A percentile compares a stretch with the other conserved stretches of the same genome.
Conservation (phyloP, 176 grass and related monocot genomes). For the Carex kokanica region DNA sequence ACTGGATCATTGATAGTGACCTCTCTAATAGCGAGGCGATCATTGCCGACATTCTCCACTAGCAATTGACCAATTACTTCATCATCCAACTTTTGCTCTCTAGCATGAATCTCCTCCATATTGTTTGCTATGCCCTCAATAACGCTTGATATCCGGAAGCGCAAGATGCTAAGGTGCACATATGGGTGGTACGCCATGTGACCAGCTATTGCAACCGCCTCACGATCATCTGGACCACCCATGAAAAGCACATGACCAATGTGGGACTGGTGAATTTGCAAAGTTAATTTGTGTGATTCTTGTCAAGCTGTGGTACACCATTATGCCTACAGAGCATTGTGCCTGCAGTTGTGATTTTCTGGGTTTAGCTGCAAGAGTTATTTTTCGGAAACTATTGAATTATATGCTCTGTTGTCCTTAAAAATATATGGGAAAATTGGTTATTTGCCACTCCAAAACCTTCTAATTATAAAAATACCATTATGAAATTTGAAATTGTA, state of each 20-base stretch:
- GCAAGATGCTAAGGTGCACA: background rate
- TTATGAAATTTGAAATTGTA: too few species aligned
- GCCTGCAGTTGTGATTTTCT: background rate
- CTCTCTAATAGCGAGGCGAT: conserved; percentile 20
- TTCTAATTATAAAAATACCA: too few species aligned
- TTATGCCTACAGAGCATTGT: conserved; percentile 30
- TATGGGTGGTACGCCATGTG: conserved; percentile 21
- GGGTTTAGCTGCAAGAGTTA: background rate
- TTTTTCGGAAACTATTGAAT: background rate
- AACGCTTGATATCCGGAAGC: background rate
- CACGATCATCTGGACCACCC: conserved; percentile 41
- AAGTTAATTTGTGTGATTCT: background rate
- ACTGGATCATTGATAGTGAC: background rate
- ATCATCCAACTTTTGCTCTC: conserved; percentile 18
- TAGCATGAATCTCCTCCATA: background rate
- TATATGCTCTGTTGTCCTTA: background rate
- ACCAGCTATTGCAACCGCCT: conserved; percentile 23
- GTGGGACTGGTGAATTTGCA: background rate
- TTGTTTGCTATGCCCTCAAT: background rate
- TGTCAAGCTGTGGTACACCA: conserved; percentile 19
- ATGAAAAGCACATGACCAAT: conserved; percentile 31
- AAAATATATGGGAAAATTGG: too few species aligned
- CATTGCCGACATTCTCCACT: conserved; percentile 10
- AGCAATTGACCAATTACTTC: conserved; percentile 21
- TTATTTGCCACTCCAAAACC: too few species aligned